phyloP scores from a whole-genome alignment of 495 filamentous ascomycete species.

The Aspergillus heteromorphus region DNA sequence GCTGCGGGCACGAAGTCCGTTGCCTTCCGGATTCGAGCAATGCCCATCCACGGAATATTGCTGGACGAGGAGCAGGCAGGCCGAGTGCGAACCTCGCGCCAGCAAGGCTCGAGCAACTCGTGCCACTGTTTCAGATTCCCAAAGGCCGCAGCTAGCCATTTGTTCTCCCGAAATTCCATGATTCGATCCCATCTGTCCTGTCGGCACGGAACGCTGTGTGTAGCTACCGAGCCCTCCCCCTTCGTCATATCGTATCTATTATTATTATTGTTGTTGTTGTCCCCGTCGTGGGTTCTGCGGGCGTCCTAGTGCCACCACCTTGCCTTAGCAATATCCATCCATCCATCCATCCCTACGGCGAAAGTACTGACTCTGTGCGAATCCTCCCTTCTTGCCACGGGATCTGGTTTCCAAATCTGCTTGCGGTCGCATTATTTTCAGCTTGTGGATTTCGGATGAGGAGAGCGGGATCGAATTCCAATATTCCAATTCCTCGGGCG shows the following conservation, averaged over 20 bases:
- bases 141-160: neutral
- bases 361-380: neutral
- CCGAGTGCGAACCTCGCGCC: neutral
- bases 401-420: neutral
- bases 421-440: neutral
- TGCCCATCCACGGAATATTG: neutral
- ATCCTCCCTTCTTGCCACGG: neutral
- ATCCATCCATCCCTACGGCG: neutral
- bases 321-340: neutral
- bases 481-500: neutral
- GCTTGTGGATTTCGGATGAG: neutral
- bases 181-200: neutral
- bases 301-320: neutral
- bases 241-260: neutral
- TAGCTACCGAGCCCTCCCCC: no score
- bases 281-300: neutral
- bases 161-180: neutral
- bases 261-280: no score
- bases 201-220: neutral
- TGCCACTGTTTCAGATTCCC: neutral
- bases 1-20: neutral
- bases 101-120: conserved; percentile 1
- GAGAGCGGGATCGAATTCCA: neutral
- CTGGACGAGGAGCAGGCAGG: neutral
- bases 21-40: neutral